A percentile compares a stretch with the other conserved stretches of the same genome.
Evolutionary conservation across 768 basidiomycete species (phyloP).

Genomic region (Gymnopilus junonius): DNA sequence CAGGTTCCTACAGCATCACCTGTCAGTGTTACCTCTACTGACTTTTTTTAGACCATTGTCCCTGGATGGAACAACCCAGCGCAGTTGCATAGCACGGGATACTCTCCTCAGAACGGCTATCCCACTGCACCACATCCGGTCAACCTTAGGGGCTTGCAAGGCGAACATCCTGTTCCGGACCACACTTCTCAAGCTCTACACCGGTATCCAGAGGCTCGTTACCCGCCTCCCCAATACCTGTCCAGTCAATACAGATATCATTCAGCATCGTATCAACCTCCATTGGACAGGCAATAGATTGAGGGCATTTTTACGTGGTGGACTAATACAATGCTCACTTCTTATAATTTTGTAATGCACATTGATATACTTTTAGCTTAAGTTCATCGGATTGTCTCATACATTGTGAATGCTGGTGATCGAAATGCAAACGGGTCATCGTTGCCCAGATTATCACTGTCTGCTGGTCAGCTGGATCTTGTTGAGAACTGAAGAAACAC

Average conservation of each 20-base stretch:
- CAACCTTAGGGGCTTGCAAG: conserved; percentile 1
- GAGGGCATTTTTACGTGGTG: conserved; percentile 10
- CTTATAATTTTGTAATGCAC: conserved; percentile 21
- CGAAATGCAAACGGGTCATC: conserved; percentile 79
- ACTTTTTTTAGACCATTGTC: conserved; percentile 19
- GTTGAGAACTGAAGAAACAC: conserved; percentile 16
- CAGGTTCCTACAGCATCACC: conserved; percentile 12
- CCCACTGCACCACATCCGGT: background rate
- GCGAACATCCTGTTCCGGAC: conserved; percentile 1
- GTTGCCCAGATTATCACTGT: conserved; percentile 41
- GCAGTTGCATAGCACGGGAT: conserved; percentile 22
- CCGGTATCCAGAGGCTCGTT: conserved; percentile 23
- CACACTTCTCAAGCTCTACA: conserved; percentile 9
- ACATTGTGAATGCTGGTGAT: conserved; percentile 70
- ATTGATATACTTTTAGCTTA: background rate
- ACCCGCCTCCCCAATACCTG: conserved; percentile 12
- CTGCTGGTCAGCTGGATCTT: background rate
- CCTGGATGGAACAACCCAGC: conserved; percentile 29
- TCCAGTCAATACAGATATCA: conserved; percentile 36
- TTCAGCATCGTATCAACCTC: conserved; percentile 34
- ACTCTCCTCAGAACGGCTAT: conserved; percentile 16
- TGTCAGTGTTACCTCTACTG: background rate
- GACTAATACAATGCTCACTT: conserved; percentile 26
- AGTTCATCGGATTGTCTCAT: conserved; percentile 63
- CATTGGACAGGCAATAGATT: conserved; percentile 25